Percentiles rank a stretch among this genome's conserved stretches.
These are phyloP conservation scores for Moesziomyces parantarcticus DNA, from an alignment of 1,284 basidiomycete genomes.

Conservation along the genomic window DNA sequence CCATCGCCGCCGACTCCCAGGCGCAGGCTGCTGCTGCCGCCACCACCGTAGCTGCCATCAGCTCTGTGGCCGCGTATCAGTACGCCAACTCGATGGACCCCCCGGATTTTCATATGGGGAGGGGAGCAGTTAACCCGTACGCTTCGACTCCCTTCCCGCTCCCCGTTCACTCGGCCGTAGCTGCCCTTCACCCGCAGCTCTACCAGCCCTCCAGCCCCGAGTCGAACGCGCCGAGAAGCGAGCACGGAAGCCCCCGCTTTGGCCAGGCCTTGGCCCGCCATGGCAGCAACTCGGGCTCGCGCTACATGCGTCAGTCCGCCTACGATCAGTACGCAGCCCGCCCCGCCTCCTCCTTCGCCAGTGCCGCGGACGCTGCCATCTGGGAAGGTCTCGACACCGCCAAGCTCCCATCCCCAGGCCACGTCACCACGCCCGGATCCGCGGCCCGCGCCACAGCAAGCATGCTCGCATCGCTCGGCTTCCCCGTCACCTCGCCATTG, in stretches of 20 bases:
- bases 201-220: slow-evolving; percentile 56
- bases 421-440: slow-evolving; percentile 39
- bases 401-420: slow-evolving; percentile 45
- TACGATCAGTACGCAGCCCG: slow-evolving; percentile 32
- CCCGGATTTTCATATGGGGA: slow-evolving; percentile 56
- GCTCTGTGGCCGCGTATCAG: slow-evolving; percentile 47
- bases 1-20: slow-evolving; percentile 49
- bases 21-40: slow-evolving; percentile 43
- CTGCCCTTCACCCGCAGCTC: slow-evolving; percentile 46
- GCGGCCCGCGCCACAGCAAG: slow-evolving; percentile 35
- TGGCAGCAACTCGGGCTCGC: slow-evolving; percentile 39
- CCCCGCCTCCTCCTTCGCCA: slow-evolving; percentile 17
- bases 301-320: slow-evolving; percentile 18
- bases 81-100: slow-evolving; percentile 49
- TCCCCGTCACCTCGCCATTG: slow-evolving; percentile 45
- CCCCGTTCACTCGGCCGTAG: slow-evolving; percentile 53
- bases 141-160: slow-evolving; percentile 53
- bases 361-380: slow-evolving; percentile 39
- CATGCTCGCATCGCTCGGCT: slow-evolving; percentile 47
- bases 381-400: slow-evolving; percentile 53
- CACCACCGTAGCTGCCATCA: slow-evolving; percentile 49
- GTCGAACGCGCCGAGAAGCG: slow-evolving; percentile 55
- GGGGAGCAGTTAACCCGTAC: slow-evolving; percentile 54
- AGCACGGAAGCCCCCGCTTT: slow-evolving; percentile 57
- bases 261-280: slow-evolving; percentile 43